Conservation (phyloP, 371 early-diverging fungal genomes). For the Actinomucor elegans region DNA sequence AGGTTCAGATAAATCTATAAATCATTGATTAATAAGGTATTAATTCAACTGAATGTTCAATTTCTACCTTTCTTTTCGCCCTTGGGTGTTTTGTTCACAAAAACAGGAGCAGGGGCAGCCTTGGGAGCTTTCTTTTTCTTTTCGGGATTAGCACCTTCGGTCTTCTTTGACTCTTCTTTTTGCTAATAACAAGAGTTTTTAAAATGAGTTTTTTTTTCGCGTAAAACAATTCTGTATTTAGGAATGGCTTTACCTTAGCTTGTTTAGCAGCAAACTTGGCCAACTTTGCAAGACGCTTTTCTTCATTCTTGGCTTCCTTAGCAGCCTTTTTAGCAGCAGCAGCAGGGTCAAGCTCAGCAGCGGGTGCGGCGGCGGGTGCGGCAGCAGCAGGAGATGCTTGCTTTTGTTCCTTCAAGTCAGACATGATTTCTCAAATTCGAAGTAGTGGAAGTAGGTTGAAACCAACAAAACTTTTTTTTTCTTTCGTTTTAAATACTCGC, state of each 20-base stretch:
- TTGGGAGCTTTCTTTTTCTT: constrained; percentile 60
- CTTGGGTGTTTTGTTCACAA: constrained; percentile 81
- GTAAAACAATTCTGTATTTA: neutral
- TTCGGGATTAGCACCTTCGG: constrained; percentile 48
- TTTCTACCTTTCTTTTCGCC: constrained; percentile 91
- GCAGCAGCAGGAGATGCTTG: constrained; percentile 10
- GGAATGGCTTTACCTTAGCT: constrained; percentile 55
- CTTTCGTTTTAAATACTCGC: neutral
- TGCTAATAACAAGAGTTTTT: no score
- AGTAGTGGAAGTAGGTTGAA: neutral
- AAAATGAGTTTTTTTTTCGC: neutral
- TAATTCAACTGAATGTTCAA: no score
- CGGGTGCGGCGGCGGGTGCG: neutral
- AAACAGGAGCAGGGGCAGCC: constrained; percentile 55
- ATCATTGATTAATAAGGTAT: no score
- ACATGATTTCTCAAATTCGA: constrained; percentile 11
- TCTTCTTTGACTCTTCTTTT: constrained; percentile 56
- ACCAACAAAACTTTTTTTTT: constrained; percentile 17
- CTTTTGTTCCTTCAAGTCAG: constrained; percentile 33
- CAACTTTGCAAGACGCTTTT: constrained; percentile 88
- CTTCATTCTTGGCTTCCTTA: constrained; percentile 86
- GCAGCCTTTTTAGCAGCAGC: constrained; percentile 60
- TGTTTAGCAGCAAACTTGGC: constrained; percentile 95
- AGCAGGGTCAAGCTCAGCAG: constrained; percentile 28
- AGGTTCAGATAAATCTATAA: constrained; percentile 75